phyloP scores from a whole-genome alignment of 2,329 filamentous ascomycete species.

The Colletotrichum navitas region DNA sequence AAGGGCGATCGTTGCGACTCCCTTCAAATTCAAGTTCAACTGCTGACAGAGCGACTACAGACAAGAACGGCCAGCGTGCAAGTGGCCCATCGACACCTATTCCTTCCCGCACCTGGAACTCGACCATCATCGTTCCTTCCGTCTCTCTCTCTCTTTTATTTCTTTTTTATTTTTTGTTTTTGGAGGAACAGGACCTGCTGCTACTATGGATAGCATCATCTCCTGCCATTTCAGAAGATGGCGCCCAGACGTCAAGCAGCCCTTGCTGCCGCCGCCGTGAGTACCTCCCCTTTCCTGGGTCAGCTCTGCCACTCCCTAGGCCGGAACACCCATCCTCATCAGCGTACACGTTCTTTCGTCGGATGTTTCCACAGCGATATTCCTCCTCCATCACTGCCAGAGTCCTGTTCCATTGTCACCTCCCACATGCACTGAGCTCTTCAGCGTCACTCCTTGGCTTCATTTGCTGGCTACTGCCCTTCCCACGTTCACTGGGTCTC shows the following conservation, averaged over 20 bases:
- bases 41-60: constrained; percentile 10
- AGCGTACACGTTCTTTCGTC: constrained; percentile 30
- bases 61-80: neutral
- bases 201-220: constrained; percentile 39
- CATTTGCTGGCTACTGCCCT: constrained; percentile 29
- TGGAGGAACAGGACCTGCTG: constrained; percentile 12
- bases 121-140: neutral
- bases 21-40: neutral
- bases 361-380: neutral
- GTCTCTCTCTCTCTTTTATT: too few species aligned
- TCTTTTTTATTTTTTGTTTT: neutral
- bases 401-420: constrained; percentile 9
- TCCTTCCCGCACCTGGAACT: neutral
- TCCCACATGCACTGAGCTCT: constrained; percentile 15
- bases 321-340: neutral
- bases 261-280: constrained; percentile 38
- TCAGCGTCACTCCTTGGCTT: constrained; percentile 32
- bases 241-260: constrained; percentile 35
- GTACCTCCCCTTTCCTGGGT: constrained; percentile 3
- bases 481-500: constrained; percentile 9
- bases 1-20: neutral
- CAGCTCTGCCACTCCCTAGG: neutral
- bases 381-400: constrained; percentile 17
- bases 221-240: constrained; percentile 31
- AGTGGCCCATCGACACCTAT: neutral